These are phyloP conservation scores for Bipolaris sorokiniana DNA, from an alignment of 2,329 filamentous ascomycete genomes.

Conservation along the genomic window DNA sequence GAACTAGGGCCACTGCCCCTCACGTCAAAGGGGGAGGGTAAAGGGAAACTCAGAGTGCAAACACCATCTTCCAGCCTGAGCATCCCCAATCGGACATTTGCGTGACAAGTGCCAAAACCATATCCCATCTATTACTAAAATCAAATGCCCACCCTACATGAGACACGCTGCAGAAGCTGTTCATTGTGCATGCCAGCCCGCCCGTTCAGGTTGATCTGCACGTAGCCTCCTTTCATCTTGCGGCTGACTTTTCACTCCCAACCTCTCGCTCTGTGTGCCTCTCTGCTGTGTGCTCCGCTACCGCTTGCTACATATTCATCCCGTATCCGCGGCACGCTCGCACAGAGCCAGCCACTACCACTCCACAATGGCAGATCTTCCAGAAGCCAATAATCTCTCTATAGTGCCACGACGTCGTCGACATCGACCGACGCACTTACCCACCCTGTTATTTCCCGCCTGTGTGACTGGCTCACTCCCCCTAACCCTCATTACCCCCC, in stretches of 20 bases:
- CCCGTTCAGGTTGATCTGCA: constrained; percentile 5
- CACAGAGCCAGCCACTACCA: constrained; percentile 28
- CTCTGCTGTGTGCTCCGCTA: neutral
- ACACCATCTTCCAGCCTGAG: neutral
- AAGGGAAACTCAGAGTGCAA: neutral
- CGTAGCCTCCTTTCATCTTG: constrained; percentile 28
- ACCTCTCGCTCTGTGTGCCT: neutral
- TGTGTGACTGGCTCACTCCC: neutral
- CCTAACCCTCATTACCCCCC: neutral
- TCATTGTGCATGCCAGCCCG: neutral
- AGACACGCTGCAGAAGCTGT: constrained; percentile 12
- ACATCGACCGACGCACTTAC: constrained; percentile 19
- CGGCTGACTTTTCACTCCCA: neutral
- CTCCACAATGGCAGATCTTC: constrained; percentile 31
- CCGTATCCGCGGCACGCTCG: constrained; percentile 23
- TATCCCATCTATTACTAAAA: neutral
- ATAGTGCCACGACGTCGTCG: neutral
- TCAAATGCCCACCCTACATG: constrained; percentile 6
- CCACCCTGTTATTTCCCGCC: neutral
- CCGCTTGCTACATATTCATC: neutral
- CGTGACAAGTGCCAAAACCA: constrained; percentile 24
- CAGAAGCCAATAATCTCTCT: constrained; percentile 20
- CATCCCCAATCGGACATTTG: constrained; percentile 10
- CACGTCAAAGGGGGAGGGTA: constrained; percentile 40
- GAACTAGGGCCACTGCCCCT: constrained; percentile 28